Conservation (phyloP, 1,284 basidiomycete genomes). For the Heterobasidion occidentale region DNA sequence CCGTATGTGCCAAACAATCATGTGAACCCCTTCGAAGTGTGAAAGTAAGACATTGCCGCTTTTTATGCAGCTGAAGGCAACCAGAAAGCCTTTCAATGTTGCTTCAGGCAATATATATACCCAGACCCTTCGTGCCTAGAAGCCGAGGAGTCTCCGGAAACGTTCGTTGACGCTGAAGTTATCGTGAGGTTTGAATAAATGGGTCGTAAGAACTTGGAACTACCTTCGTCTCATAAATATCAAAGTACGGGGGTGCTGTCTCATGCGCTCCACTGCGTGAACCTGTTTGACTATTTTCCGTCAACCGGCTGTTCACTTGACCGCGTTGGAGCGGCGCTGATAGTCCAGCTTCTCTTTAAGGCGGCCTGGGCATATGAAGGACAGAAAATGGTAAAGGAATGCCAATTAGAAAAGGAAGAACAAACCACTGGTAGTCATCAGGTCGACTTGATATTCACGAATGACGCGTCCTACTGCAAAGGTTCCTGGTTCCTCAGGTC, state of each 20-base stretch:
- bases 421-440: too few relatives aligned
- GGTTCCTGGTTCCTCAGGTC: too few relatives aligned
- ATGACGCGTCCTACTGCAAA: too few relatives aligned
- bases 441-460: too few relatives aligned
- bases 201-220: neutral
- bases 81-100: too few relatives aligned
- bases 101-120: neutral
- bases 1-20: too few relatives aligned
- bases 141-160: neutral
- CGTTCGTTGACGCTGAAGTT: neutral
- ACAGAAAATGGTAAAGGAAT: neutral
- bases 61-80: too few relatives aligned
- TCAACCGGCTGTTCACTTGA: neutral
- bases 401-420: neutral
- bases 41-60: too few relatives aligned
- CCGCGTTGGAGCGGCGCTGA: neutral
- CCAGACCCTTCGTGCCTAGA: neutral
- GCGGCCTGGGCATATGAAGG: too few relatives aligned
- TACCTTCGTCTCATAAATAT: neutral
- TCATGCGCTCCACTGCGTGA: neutral
- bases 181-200: neutral
- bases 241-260: neutral
- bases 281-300: neutral
- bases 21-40: too few relatives aligned
- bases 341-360: neutral